These are phyloP conservation scores for Maudiozyma pseudohumilis DNA, from an alignment of 805 yeast species.

Conservation along the genomic window DNA sequence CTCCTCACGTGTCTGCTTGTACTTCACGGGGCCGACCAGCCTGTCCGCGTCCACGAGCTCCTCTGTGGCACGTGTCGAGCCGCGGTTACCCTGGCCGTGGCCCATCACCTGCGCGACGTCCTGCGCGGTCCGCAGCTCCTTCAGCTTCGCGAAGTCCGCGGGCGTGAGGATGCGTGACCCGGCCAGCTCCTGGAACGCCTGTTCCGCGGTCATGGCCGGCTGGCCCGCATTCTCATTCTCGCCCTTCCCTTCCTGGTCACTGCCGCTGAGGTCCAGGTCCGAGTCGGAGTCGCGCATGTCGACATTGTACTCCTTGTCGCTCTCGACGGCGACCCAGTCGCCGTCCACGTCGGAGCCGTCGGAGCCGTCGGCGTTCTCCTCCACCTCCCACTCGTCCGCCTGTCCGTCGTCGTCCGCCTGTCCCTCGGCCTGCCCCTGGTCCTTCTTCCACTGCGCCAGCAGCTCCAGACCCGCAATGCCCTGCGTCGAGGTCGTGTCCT, in stretches of 20 bases:
- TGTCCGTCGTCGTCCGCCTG: slow-evolving; percentile 50
- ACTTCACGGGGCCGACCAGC: slow-evolving; percentile 63
- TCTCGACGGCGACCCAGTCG: slow-evolving; percentile 84
- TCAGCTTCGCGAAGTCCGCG: slow-evolving; percentile 93
- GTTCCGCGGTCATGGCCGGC: slow-evolving; percentile 30
- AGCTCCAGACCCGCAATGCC: slow-evolving; percentile 88
- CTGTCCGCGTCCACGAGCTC: slow-evolving; percentile 74
- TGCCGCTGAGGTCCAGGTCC: slow-evolving; percentile 34
- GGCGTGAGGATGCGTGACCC: slow-evolving; percentile 84
- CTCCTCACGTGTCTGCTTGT: slow-evolving; percentile 84
- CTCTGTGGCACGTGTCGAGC: no score
- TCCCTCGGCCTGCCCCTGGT: slow-evolving; percentile 45
- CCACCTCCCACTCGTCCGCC: slow-evolving; percentile 50
- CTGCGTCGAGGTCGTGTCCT: slow-evolving; percentile 46
- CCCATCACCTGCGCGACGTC: slow-evolving; percentile 78
- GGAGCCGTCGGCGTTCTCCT: slow-evolving; percentile 42
- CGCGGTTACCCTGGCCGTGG: slow-evolving; percentile 24
- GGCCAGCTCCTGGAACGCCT: slow-evolving; percentile 46
- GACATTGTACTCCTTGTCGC: slow-evolving; percentile 64
- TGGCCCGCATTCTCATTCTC: slow-evolving; percentile 9
- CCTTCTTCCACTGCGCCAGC: slow-evolving; percentile 64
- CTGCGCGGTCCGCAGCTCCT: slow-evolving; percentile 75
- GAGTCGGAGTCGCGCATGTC: slow-evolving; percentile 42
- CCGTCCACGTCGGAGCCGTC: slow-evolving; percentile 51
- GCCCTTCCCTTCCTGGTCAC: slow-evolving; percentile 10